These are phyloP conservation scores for Cichorium intybus DNA, from an alignment of 140 eudicot genomes.

Conservation along the genomic window DNA sequence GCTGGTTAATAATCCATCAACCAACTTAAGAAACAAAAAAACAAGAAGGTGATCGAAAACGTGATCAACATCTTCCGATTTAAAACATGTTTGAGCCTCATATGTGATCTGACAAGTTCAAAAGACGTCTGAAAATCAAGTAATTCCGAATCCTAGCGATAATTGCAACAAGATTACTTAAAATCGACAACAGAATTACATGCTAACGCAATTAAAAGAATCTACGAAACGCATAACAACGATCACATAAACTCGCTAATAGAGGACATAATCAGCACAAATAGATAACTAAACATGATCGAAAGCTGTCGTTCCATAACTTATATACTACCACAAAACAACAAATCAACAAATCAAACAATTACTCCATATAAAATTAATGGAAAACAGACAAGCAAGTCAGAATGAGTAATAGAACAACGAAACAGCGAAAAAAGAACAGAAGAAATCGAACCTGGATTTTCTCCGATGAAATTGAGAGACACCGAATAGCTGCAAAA, in stretches of 20 bases:
- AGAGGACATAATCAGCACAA: background rate
- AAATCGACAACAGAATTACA: background rate
- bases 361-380: background rate
- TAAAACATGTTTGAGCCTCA: no score
- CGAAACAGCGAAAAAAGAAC: background rate
- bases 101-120: no score
- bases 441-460: background rate
- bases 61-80: background rate
- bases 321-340: background rate
- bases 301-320: background rate
- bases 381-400: background rate
- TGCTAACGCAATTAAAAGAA: background rate
- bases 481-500: background rate
- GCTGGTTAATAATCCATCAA: background rate
- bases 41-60: background rate
- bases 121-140: no score
- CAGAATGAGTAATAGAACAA: background rate
- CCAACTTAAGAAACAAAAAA: no score
- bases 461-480: background rate
- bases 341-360: background rate
- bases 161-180: background rate
- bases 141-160: background rate
- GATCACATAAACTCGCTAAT: background rate
- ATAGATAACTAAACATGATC: background rate
- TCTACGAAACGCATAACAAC: background rate